phyloP scores from a whole-genome alignment of 2,329 filamentous ascomycete genomes.

The Fusarium keratoplasticum region DNA sequence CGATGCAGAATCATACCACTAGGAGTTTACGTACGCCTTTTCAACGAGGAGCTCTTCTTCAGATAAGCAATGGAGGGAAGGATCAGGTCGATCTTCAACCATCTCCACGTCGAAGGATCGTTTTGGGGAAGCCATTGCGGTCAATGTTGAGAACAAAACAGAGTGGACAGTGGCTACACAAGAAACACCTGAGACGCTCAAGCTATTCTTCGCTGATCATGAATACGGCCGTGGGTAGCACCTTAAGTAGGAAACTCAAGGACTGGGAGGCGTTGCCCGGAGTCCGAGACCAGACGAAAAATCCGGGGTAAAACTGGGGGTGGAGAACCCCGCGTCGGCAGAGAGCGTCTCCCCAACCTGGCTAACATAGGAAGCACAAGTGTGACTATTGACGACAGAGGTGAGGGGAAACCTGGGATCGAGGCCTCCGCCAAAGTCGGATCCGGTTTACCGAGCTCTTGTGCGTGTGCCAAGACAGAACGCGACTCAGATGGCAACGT shows the following conservation, averaged over 20 bases:
- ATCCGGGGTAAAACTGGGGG: not conserved
- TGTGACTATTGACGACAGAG: not conserved
- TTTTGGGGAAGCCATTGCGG: not conserved
- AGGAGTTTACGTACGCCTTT: not conserved
- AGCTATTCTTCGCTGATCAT: not conserved
- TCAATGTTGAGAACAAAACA: not conserved
- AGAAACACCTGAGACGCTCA: not conserved
- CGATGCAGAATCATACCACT: not conserved
- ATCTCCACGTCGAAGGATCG: not conserved
- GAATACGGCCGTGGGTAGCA: not conserved
- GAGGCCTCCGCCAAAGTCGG: not conserved
- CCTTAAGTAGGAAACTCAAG: not conserved
- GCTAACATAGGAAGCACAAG: not conserved
- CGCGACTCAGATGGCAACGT: not conserved
- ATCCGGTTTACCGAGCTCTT: not conserved
- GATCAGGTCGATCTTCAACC: not conserved
- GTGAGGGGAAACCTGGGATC: not conserved
- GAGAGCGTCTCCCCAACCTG: not conserved
- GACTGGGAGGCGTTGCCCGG: not conserved
- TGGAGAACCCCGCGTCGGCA: not conserved
- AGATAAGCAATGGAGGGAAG: not conserved
- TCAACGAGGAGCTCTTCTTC: not conserved
- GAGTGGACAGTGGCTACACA: not conserved
- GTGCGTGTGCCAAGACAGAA: not conserved
- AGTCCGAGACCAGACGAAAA: not conserved